Conservation (phyloP, 805 yeast genomes). For the Torulaspora quercuum region DNA sequence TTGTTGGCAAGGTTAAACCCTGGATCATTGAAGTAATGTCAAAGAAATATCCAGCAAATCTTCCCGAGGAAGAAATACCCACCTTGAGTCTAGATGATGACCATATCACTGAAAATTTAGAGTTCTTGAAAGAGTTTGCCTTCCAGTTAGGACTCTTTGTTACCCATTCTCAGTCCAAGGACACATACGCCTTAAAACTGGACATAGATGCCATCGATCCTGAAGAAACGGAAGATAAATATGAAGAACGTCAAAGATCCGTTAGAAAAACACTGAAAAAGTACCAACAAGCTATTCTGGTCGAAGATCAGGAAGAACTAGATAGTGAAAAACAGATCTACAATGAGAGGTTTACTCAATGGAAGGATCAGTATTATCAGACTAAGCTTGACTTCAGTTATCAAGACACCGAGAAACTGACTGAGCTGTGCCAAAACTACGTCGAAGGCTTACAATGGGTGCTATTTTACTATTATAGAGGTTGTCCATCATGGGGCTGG, state of each 20-base stretch:
- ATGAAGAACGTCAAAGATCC: slow-evolving; percentile 47
- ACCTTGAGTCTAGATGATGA: slow-evolving; percentile 43
- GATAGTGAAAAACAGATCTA: slow-evolving; percentile 58
- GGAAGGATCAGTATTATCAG: slow-evolving; percentile 85
- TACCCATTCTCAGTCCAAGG: slow-evolving; percentile 57
- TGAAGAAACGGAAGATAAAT: slow-evolving; percentile 64
- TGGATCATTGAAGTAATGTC: slow-evolving; percentile 42
- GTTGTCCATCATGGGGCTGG: slow-evolving; percentile 97
- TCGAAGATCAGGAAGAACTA: slow-evolving; percentile 54
- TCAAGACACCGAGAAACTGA: slow-evolving; percentile 55
- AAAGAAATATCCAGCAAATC: slow-evolving; percentile 33
- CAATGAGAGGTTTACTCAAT: slow-evolving; percentile 65
- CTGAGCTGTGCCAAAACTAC: slow-evolving; percentile 71
- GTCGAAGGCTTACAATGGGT: slow-evolving; percentile 98
- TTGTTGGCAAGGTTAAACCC: slow-evolving; percentile 55
- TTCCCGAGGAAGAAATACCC: slow-evolving; percentile 49
- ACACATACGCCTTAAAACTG: slow-evolving; percentile 54
- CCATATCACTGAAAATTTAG: slow-evolving; percentile 43
- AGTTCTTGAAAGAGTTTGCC: slow-evolving; percentile 61
- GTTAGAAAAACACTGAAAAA: slow-evolving; percentile 55
- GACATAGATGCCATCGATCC: slow-evolving; percentile 75
- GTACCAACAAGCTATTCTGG: slow-evolving; percentile 57
- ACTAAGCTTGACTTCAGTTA: slow-evolving; percentile 72
- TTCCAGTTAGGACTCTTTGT: slow-evolving; percentile 63
- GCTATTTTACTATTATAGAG: slow-evolving; percentile 80